These are phyloP conservation scores for Blastobotrys parvus DNA, from an alignment of 805 yeast genomes.

Conservation along the genomic window DNA sequence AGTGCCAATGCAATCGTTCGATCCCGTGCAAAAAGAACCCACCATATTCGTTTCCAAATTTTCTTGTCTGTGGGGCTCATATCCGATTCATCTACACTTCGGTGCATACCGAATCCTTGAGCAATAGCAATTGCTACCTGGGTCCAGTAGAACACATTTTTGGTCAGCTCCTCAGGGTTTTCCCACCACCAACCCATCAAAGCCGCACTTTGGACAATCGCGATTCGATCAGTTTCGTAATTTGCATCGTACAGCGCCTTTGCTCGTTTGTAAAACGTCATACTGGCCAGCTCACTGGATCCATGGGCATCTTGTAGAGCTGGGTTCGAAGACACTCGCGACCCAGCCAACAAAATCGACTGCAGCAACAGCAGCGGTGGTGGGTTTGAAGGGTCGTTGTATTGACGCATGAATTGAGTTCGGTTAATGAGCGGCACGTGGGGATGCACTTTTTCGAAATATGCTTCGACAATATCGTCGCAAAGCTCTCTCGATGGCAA, in stretches of 20 bases:
- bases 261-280: constrained; percentile 61
- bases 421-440: constrained; percentile 60
- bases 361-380: constrained; percentile 62
- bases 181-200: constrained; percentile 67
- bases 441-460: constrained; percentile 60
- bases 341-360: constrained; percentile 60
- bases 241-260: constrained; percentile 66
- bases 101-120: constrained; percentile 69
- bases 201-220: constrained; percentile 52
- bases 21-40: constrained; percentile 69
- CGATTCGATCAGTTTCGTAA: constrained; percentile 56
- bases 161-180: constrained; percentile 59
- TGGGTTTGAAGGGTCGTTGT: constrained; percentile 45
- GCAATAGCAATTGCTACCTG: constrained; percentile 62
- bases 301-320: constrained; percentile 39
- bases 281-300: constrained; percentile 42
- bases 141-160: constrained; percentile 62
- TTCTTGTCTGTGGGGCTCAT: constrained; percentile 36
- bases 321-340: constrained; percentile 50
- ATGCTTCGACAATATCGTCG: constrained; percentile 51
- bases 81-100: constrained; percentile 36
- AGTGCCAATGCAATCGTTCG: constrained; percentile 60
- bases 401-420: constrained; percentile 49
- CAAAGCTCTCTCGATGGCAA: constrained; percentile 54
- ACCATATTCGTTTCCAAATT: constrained; percentile 63